Evolutionary conservation across 768 basidiomycete species (phyloP).

Genomic region (Leccinum disarticulatum): DNA sequence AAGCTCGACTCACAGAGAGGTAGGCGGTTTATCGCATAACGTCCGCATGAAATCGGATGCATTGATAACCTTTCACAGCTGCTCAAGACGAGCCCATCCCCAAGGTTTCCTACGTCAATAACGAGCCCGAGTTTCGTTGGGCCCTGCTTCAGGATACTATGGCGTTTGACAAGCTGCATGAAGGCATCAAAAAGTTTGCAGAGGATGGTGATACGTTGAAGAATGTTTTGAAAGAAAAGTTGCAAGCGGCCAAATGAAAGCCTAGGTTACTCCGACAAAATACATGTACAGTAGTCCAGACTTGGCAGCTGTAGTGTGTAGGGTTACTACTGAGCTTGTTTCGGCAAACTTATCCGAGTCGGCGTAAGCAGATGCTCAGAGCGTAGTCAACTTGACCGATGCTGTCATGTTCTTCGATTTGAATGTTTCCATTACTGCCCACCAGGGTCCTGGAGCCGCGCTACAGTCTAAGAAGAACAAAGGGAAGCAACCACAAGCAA

Average conservation of each 20-base stretch:
- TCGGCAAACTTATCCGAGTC: background rate
- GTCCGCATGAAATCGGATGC: background rate
- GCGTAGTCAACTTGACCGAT: background rate
- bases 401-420: conserved; percentile 67
- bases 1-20: conserved; percentile 70
- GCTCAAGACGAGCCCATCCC: conserved; percentile 62
- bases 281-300: background rate
- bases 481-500: conserved; percentile 37
- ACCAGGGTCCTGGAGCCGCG: conserved; percentile 13
- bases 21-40: conserved; percentile 28
- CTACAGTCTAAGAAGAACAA: conserved; percentile 29
- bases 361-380: background rate
- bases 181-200: conserved; percentile 96
- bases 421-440: conserved; percentile 51
- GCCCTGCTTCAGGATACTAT: conserved; percentile 83
- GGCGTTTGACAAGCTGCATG: conserved; percentile 96
- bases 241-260: conserved; percentile 26
- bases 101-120: conserved; percentile 82
- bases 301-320: too few relatives aligned
- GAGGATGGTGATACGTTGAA: conserved; percentile 89
- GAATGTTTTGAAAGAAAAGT: conserved; percentile 68
- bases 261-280: background rate
- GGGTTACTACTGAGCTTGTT: background rate
- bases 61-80: conserved; percentile 38
- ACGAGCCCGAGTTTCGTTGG: conserved; percentile 95